Evolutionary conservation across 1,139 yeast species (phyloP), one percentile per base, ranked within the genome.

Genomic region (Yamadazyma kanchanaburiensis): DNA sequence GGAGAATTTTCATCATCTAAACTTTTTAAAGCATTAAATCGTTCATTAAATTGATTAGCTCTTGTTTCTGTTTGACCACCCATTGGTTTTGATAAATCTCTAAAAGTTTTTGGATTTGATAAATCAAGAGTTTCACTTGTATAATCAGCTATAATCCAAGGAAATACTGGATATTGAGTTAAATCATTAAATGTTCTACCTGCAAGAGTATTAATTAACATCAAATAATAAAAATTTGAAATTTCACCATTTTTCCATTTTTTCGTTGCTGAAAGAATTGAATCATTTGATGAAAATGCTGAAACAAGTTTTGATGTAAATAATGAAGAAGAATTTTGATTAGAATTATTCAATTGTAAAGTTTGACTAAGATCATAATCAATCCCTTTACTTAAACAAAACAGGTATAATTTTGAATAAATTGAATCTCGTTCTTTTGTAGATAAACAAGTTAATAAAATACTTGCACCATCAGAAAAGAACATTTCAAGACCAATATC

Each of bases 141-240:
- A 48, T 86, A 85, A 49, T 86, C 94, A 0, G 94, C 80, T 37
- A 86, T 69, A 0, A 86, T 85, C 94, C 95, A 86, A 0, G 96
- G 96, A 42, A 86, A 86, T 1, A 86, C 83, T 0, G 95, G 95
- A 48, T 86, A 86, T 43, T 86, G 96, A 0, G 95, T 85, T 33
- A 86, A 56, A 50, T 86, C 95, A 53, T 86, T 86, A 52, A 80
- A 84, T 0, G 95, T 85, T 42, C 95, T 62, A 0, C 96, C 96
- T 0, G 95, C 94, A 32, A 86, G 54, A 0, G 94, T 84, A 48
- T 86, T 86, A 15, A 86, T 61, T 13, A 82, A 69, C 77, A 85
- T 81, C 43, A 86, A 58, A 46, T 86, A 86, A 48, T 80, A 81
- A 43, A 86, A 86, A 49, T 86, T 86, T 1, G 94, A 83, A 51